phyloP scores from a whole-genome alignment of 768 basidiomycete species.

The Tulasnella sp. region DNA sequence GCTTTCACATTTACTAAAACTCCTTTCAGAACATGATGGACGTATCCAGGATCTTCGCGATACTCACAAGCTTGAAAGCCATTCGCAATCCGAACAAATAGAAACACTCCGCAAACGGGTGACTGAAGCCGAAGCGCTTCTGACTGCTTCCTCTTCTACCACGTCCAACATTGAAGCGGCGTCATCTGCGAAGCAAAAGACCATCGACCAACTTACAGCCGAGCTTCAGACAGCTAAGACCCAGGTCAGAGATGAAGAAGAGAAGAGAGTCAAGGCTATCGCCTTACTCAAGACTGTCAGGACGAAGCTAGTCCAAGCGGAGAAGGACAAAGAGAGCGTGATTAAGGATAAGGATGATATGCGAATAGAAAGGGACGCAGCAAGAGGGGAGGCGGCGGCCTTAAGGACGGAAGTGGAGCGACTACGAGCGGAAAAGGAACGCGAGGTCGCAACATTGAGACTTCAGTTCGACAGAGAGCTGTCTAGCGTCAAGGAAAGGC shows the following conservation, averaged over 20 bases:
- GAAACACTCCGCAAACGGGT: conserved; percentile 58
- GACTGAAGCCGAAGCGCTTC: conserved; percentile 54
- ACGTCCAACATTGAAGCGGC: conserved; percentile 34
- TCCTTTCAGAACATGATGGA: conserved; percentile 59
- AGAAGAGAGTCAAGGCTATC: conserved; percentile 91
- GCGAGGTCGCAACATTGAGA: conserved; percentile 35
- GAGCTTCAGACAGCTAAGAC: conserved; percentile 53
- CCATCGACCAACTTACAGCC: conserved; percentile 45
- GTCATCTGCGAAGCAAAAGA: conserved; percentile 38
- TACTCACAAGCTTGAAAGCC: conserved; percentile 65
- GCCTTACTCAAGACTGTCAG: conserved; percentile 89
- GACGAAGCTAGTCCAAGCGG: conserved; percentile 91
- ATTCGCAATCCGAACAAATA: conserved; percentile 67
- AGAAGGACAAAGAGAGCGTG: conserved; percentile 83
- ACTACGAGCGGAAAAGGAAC: conserved; percentile 23
- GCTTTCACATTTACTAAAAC: not conserved
- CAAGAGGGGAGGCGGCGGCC: conserved; percentile 41
- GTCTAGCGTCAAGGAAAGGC: conserved; percentile 43
- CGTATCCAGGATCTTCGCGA: conserved; percentile 77
- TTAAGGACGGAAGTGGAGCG: conserved; percentile 44
- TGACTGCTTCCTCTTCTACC: conserved; percentile 35
- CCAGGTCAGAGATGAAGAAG: conserved; percentile 84
- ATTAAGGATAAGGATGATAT: conserved; percentile 42
- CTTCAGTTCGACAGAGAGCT: conserved; percentile 66
- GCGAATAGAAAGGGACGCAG: conserved; percentile 34